Evolutionary conservation across 2,329 filamentous ascomycete species (phyloP), one percentile per base, ranked within the genome.

Genomic region (Pseudocercospora pini-densiflorae): DNA sequence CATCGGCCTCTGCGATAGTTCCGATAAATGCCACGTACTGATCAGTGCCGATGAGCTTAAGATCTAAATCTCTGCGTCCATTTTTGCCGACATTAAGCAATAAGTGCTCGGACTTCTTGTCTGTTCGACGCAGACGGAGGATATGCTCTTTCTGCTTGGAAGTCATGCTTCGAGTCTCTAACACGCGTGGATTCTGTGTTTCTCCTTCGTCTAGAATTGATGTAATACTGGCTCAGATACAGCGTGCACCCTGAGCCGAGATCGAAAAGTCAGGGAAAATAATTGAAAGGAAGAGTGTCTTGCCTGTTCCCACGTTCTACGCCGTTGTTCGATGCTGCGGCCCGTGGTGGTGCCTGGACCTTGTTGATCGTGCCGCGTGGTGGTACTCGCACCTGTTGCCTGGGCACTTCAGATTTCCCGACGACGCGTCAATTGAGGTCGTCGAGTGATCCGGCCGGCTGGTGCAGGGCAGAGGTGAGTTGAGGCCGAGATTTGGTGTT

Each of bases 21-120:
- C 83, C 78, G 49, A 83, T 80, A 78, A 89, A 92, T 6, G 88
- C 84, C 57, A 83, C 84, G 63, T 86, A 84, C 62, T 88, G 87
- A 73, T 93, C 90, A 31, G 90, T 92, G 36, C 86, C 90, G 36
- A 90, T 82, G 31, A 93, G 78, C 75, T 88, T 88, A 55, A 92
- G 77, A 77, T 92, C 89, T 31, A 93, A 80, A 1, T 84, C 83
- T 31, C 70, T 64, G 82, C 83, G 40, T n/a, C 81, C 76, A 78
- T 83, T 76, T 23, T 85, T 79, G 1, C 82, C 81, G 64, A 89
- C 85, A 72, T 91, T 84, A 19, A 91, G 75, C 23, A 93, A 82
- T 31, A 92, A 83, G 69, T 85, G 68, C 53, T 73, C 67, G 40
- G 68, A 65, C 33, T 68, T 65, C 59, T 69, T 59, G 69, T 78